Evolutionary conservation across 257 asterid genomes (phyloP), one percentile per base, ranked within the genome.

Genomic region (Verbascum thapsus): DNA sequence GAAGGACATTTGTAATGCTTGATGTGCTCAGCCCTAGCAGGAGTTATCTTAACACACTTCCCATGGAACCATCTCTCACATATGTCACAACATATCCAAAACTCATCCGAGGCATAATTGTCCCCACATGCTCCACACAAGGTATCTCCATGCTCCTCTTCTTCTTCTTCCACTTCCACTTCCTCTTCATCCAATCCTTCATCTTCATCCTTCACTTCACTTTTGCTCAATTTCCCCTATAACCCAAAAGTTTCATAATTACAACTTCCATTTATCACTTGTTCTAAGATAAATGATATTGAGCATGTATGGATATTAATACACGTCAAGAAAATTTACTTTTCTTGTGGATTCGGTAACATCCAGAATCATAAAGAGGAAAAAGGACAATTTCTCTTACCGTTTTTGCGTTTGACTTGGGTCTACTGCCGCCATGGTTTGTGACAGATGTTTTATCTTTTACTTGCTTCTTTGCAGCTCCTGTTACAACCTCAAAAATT

Each of bases 11-110:
- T 88, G 86, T 88, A 88, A 64, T 88, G 90, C 84, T 88, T 88
- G 77, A 88, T 83, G 76, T 88, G 95, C 77, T 88, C 95, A 20
- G 96, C 96, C 66, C 79, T 78, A 3, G 96, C 95, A 45, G 96
- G 96, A 37, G 95, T 88, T 71, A 88, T 78, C 79, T 86, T 85
- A 15, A 86, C 96, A 44, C 96, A 88, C 80, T 82, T 78, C 18
- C 96, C 95, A 61, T 88, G 96, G 83, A 83, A 88, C 96, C 96
- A 86, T 75, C 78, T 78, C 79, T 88, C 90, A 7, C 96, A 88
- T 53, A 80, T 59, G 78, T 88, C 95, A 20, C 95, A 88, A 79
- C 86, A 85, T 54, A 86, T 88, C 95, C 96, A 88, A 59, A 86
- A 88, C 56, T 85, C 95, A 5, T 85, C 88, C 0, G 87, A 69